Conservation (phyloP, 2,329 filamentous ascomycete genomes). For the Rhinocladiella similis region DNA sequence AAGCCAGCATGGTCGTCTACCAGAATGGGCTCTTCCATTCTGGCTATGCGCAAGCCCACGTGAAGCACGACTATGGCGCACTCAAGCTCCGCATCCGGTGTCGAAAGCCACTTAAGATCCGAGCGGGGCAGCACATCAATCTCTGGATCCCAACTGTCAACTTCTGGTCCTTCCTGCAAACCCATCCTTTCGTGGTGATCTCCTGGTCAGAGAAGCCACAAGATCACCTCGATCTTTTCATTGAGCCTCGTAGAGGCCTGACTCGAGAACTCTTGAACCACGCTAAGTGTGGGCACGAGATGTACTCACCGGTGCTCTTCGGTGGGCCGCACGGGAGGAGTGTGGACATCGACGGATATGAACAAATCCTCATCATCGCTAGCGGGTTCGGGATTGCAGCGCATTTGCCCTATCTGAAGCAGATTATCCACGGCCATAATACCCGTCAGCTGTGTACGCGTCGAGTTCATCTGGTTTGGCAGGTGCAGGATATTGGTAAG, state of each 20-base stretch:
- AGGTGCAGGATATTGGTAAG: conserved; percentile 30
- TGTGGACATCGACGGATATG: conserved; percentile 32
- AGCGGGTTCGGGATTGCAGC: too few relatives aligned
- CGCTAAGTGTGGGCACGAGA: conserved; percentile 1
- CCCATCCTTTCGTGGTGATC: conserved; percentile 32
- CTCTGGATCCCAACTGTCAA: conserved; percentile 23
- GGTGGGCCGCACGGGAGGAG: conserved; percentile 36
- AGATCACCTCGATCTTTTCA: conserved; percentile 35
- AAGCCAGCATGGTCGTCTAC: not conserved
- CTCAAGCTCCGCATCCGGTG: not conserved
- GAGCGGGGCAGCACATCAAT: conserved; percentile 24
- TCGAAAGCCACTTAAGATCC: conserved; percentile 11
- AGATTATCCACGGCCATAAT: conserved; percentile 39
- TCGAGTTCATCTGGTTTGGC: conserved; percentile 38
- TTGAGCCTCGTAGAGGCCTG: conserved; percentile 33
- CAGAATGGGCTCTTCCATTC: too few relatives aligned
- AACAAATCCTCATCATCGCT: conserved; percentile 37
- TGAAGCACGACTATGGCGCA: not conserved
- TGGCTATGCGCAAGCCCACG: too few relatives aligned
- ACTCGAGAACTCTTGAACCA: conserved; percentile 30
- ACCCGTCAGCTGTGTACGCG: conserved; percentile 30
- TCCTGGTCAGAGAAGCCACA: conserved; percentile 31
- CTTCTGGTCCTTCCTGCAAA: conserved; percentile 22
- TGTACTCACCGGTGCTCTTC: conserved; percentile 31
- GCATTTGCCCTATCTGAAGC: conserved; percentile 38